Evolutionary conservation across 2,329 filamentous ascomycete species (phyloP), one percentile per base, ranked within the genome.

Genomic region (Penicillium vulpinum): DNA sequence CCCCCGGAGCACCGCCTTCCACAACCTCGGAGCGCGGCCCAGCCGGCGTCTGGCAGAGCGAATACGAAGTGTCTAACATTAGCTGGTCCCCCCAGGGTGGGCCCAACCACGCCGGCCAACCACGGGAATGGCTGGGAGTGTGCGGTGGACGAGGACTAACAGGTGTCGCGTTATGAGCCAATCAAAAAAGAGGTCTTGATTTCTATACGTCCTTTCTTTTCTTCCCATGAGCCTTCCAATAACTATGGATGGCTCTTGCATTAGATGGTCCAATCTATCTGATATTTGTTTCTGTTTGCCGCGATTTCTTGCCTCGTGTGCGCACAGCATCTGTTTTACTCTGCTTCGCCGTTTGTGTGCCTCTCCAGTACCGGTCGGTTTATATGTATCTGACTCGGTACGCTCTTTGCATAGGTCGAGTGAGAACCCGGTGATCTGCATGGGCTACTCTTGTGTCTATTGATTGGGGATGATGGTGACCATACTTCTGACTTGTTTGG

Each of bases 31-130:
- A 80, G 56, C 73, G 77, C 18, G 77, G 77, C 1, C 77, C 77
- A 5, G 74, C 75, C 2, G 77, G 76, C 7, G 73, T 72, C 22
- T 80, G 77, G 77, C 71, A 78, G 53, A 79, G 75, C 58, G 75
- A 77, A 43, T 79, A 76, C 59, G 77, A 80, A 66, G 70, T 80
- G 6, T 75, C 76, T 24, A 80, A 79, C 61, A 70, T 80, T 52
- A 79, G 75, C 58, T 80, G 77, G 77, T 78, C 77, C 9, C 77
- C 77, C 13, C 70, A 74, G 43, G 70, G 70, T 8, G 70, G 73
- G n/a, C 69, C 74, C 31, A 74, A 70, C 39, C 62, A 56, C 47
- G 59, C 69, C 7, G 67, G 71, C 11, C 67, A 71, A 15, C 65
- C 71, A 11, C 71, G 72, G 13, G 73, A 77, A 60, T 77, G 75